Evolutionary conservation across 352 stramenopile genomes (phyloP).

Genomic region (Pythium rishiriense): DNA sequence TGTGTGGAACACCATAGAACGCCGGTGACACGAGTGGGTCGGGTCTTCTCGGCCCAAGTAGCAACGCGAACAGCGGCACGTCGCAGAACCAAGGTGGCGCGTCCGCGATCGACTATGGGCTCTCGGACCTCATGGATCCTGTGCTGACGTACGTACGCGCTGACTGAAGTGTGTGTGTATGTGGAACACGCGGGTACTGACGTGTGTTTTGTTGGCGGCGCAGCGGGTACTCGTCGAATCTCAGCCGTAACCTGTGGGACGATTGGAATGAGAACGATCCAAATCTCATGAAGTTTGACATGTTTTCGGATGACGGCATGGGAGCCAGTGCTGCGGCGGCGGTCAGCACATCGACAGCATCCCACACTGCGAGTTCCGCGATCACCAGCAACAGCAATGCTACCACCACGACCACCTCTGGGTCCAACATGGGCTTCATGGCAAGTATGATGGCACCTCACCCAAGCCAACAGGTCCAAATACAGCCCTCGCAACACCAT

Average conservation of each 20-base stretch:
- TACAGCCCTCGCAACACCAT: constrained; percentile 21
- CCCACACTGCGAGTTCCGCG: neutral
- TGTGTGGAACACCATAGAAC: constrained; percentile 6
- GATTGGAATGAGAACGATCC: constrained; percentile 85
- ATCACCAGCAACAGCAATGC: neutral
- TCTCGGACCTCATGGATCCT: constrained; percentile 64
- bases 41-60: neutral
- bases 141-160: constrained; percentile 56
- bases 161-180: neutral
- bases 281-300: constrained; percentile 71
- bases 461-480: neutral
- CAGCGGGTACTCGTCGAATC: constrained; percentile 75
- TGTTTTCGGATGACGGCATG: constrained; percentile 40
- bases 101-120: constrained; percentile 33
- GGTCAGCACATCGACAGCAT: neutral
- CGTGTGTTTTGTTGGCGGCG: neutral
- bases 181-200: too few species aligned
- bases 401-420: neutral
- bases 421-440: constrained; percentile 2
- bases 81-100: neutral
- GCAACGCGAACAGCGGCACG: neutral
- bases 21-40: constrained; percentile 5
- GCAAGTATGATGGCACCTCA: constrained; percentile 26
- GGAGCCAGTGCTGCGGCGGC: neutral
- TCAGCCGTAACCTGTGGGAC: constrained; percentile 86